Conservation (phyloP, 495 filamentous ascomycete species). For the Hyaloscypha finlandica region DNA sequence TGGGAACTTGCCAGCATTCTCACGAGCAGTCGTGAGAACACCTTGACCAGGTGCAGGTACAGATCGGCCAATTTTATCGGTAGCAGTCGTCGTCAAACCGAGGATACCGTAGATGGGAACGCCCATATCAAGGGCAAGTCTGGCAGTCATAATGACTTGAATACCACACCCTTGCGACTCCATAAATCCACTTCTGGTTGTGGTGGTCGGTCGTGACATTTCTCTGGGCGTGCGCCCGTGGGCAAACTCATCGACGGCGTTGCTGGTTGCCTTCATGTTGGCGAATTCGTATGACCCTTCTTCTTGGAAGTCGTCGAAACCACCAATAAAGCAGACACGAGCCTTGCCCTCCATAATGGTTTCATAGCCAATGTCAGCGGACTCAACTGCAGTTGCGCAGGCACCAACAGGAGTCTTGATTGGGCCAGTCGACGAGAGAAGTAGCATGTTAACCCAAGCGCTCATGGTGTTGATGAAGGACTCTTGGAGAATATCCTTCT, state of each 20-base stretch:
- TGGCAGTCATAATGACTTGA: constrained; percentile 97
- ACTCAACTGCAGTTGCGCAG: constrained; percentile 96
- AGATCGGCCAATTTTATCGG: constrained; percentile 97
- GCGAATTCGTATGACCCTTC: constrained; percentile 99
- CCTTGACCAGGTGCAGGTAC: constrained; percentile 96
- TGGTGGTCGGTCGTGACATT: constrained; percentile 97
- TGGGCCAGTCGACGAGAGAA: constrained; percentile 93
- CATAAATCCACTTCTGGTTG: constrained; percentile 97
- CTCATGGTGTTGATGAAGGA: constrained; percentile 99
- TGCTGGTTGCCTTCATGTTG: constrained; percentile 99
- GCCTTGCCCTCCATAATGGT: constrained; percentile 98
- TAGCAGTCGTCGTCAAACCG: constrained; percentile 93
- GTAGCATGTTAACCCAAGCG: constrained; percentile 98
- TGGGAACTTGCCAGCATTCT: constrained; percentile 86
- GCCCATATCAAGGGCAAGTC: constrained; percentile 96
- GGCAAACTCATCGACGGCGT: constrained; percentile 91
- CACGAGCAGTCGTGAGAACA: constrained; percentile 95
- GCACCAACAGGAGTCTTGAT: constrained; percentile 99
- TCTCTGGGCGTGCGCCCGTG: constrained; percentile 94
- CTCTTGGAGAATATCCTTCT: constrained; percentile 98
- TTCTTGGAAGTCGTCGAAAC: constrained; percentile 99
- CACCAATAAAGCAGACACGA: constrained; percentile 94
- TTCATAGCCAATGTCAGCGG: constrained; percentile 95
- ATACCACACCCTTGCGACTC: constrained; percentile 98
- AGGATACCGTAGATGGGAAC: constrained; percentile 96